Conservation (phyloP, 306 rosid species). For the Crataegus laevigata region DNA sequence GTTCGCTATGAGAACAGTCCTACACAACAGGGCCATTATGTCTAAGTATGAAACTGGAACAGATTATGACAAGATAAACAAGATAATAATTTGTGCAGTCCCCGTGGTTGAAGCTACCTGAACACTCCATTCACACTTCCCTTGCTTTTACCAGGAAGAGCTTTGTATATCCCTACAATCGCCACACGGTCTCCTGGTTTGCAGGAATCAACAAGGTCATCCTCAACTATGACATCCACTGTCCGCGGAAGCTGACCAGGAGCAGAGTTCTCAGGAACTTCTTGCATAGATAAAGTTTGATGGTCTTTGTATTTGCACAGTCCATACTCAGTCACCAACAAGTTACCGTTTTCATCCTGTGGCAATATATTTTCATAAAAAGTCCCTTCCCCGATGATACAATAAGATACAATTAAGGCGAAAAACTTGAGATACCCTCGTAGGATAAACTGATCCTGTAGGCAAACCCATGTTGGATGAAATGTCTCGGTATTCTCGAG, state of each 20-base stretch:
- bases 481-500: conserved; percentile 90
- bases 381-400: neutral
- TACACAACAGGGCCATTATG: conserved; percentile 26
- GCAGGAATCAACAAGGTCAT: conserved; percentile 91
- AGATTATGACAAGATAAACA: neutral
- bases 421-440: conserved; percentile 62
- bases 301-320: conserved; percentile 94
- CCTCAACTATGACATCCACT: conserved; percentile 84
- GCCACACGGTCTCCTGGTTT: conserved; percentile 99
- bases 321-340: conserved; percentile 91
- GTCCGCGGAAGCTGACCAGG: conserved; percentile 99
- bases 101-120: conserved; percentile 47
- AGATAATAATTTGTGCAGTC: conserved; percentile 1
- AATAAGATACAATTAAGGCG: conserved; percentile 10
- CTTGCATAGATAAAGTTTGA: conserved; percentile 91
- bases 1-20: conserved; percentile 92
- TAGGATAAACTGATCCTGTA: conserved; percentile 92
- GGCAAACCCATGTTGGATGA: conserved; percentile 93
- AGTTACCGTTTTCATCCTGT: conserved; percentile 90
- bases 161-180: conserved; percentile 85
- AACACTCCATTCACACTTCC: conserved; percentile 93
- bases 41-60: conserved; percentile 12
- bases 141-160: conserved; percentile 84
- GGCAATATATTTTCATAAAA: conserved; percentile 3
- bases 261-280: conserved; percentile 96